phyloP scores from a whole-genome alignment of 805 yeast species.

The Schizosaccharomyces japonicus region DNA sequence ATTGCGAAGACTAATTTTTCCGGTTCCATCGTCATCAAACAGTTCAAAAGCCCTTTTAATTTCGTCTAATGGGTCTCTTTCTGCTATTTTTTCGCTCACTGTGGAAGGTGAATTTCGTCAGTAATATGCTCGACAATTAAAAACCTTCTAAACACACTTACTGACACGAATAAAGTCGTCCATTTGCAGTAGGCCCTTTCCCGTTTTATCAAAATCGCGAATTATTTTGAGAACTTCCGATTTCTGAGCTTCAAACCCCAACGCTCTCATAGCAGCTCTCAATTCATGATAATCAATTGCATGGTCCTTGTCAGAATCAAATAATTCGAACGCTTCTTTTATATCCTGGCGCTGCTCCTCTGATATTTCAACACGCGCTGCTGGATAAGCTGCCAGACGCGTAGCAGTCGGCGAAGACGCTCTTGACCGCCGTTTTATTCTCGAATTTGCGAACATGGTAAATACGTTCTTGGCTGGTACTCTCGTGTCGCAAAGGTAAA shows the following conservation, averaged over 20 bases:
- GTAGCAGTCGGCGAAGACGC: conserved; percentile 1
- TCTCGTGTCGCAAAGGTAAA: no score
- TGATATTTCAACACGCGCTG: background rate
- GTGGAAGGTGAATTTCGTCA: conserved; percentile 4
- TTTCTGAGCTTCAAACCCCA: conserved; percentile 72
- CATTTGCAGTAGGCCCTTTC: background rate
- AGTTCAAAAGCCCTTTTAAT: conserved; percentile 68
- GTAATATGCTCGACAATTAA: background rate
- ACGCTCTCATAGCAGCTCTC: conserved; percentile 42
- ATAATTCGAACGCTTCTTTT: conserved; percentile 56
- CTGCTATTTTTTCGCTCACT: conserved; percentile 61
- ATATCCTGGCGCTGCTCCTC: conserved; percentile 18
- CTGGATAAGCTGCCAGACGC: background rate
- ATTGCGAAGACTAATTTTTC: conserved; percentile 60
- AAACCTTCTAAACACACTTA: background rate
- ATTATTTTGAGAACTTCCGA: conserved; percentile 58
- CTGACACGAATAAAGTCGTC: conserved; percentile 5
- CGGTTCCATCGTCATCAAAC: conserved; percentile 73
- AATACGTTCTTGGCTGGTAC: no score
- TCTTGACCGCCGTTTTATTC: background rate
- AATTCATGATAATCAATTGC: conserved; percentile 19
- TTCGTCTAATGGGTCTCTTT: conserved; percentile 83
- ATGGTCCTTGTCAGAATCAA: conserved; percentile 85
- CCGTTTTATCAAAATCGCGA: conserved; percentile 27
- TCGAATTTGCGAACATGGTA: background rate